Evolutionary conservation across 441 rosid genomes (phyloP), one percentile per base, ranked within the genome.

Genomic region (Raphanus hybrid): DNA sequence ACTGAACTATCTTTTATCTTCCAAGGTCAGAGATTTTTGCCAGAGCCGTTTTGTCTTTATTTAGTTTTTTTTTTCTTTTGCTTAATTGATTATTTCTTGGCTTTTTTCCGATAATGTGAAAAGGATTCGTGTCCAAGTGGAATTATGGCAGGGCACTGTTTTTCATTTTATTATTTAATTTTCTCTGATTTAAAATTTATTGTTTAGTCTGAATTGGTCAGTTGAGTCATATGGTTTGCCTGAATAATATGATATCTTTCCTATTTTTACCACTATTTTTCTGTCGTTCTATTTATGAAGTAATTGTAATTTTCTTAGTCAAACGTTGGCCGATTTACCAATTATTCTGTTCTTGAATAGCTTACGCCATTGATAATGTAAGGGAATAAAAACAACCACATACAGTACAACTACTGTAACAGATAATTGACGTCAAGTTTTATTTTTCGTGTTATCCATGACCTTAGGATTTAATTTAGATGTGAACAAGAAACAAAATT

Each of bases 1-100:
- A 89, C 91, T 83, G 81, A 87, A 86, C 89, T 50, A 86, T 85
- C 76, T 79, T 79, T 74, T 79, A 69, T 79, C 68, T 79, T 75
- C 61, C 82, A 82, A 87, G 95, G 92, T 90, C 93, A 91, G 94
- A 92, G 89, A 81, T 77, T 75, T 74, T 75, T 74, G 82, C 75
- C 89, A 76, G 81, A 80, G 84, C 83, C 82, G 87, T 82, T 84
- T 81, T 82, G 85, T 85, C 83, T 75, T 74, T 75, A 58, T 58
- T 71, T 78, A 66, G 62, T 71, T 55, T 16, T 2, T 43, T 16
- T 16, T 26, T 43, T n/a, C 20, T 18, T 18, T 18, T 18, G 1
- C 32, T 43, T 57, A 14, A 37, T 70, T 62, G 57, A 14, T 59
- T 11, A 15, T 64, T 77, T 69, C 57, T 65, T 18, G 67, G 41